Evolutionary conservation across 371 early-diverging fungal genomes (phyloP).

Genomic region (Chytridiales sp.): DNA sequence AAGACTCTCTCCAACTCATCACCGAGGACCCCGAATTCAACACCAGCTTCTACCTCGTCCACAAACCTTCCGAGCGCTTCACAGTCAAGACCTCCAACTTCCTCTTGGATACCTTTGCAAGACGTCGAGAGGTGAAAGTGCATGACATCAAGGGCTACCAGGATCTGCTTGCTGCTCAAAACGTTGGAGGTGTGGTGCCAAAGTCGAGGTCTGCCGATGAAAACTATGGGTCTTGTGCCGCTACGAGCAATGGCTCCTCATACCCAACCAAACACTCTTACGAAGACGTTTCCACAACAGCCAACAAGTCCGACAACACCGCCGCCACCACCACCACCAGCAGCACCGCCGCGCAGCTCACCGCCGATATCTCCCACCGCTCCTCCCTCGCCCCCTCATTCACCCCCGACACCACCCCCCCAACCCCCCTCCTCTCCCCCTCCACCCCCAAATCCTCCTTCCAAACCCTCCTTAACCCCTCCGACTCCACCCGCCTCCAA

Average conservation of each 20-base stretch:
- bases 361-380: neutral
- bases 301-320: neutral
- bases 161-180: slow-evolving; percentile 10
- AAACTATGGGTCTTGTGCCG: too few relatives aligned
- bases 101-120: slow-evolving; percentile 19
- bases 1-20: neutral
- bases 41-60: neutral
- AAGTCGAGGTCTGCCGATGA: too few relatives aligned
- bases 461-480: slow-evolving; percentile 10
- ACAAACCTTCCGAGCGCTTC: neutral
- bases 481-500: slow-evolving; percentile 7
- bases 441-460: neutral
- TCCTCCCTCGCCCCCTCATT: neutral
- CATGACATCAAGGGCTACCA: slow-evolving; percentile 23
- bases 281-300: neutral
- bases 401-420: neutral
- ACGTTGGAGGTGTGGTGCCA: too few relatives aligned
- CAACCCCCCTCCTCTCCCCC: neutral
- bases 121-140: slow-evolving; percentile 5
- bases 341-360: neutral
- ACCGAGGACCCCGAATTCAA: neutral
- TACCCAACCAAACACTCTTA: too few relatives aligned
- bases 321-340: too few relatives aligned
- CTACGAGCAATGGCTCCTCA: too few relatives aligned
- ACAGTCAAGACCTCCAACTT: slow-evolving; percentile 19